Percentiles rank a stretch among this genome's conserved stretches.
Evolutionary conservation across 2,329 filamentous ascomycete genomes (phyloP).

Genomic region (Penicillium sp.): DNA sequence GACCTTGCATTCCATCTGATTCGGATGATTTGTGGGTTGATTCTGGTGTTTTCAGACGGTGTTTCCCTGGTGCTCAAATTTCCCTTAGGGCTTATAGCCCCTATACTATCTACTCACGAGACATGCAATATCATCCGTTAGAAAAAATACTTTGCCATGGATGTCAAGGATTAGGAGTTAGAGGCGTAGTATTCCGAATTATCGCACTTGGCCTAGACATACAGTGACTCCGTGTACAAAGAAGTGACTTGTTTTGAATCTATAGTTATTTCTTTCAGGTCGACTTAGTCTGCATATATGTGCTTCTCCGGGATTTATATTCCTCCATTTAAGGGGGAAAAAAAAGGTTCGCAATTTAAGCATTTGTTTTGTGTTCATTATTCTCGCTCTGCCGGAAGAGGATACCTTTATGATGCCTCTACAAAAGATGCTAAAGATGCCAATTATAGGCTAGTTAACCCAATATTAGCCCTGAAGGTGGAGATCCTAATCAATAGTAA

Average conservation of each 20-base stretch:
- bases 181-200: not conserved
- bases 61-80: conserved; percentile 1
- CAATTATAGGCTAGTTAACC: not conserved
- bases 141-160: not conserved
- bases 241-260: not conserved
- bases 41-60: not conserved
- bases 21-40: not conserved
- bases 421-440: not conserved
- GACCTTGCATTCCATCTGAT: not conserved
- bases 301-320: not conserved
- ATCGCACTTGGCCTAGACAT: not conserved
- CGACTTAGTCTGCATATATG: not conserved
- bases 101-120: conserved; percentile 3
- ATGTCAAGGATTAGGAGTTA: not conserved
- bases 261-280: not conserved
- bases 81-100: not conserved
- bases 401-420: not conserved
- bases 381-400: not conserved
- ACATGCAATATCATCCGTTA: conserved; percentile 3
- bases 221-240: not conserved
- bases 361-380: not conserved
- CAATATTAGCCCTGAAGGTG: not conserved
- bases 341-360: not conserved
- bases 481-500: not conserved
- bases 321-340: no score